These are phyloP conservation scores for Setomelanomma holmii DNA, from an alignment of 2,329 filamentous ascomycete genomes.

Conservation along the genomic window DNA sequence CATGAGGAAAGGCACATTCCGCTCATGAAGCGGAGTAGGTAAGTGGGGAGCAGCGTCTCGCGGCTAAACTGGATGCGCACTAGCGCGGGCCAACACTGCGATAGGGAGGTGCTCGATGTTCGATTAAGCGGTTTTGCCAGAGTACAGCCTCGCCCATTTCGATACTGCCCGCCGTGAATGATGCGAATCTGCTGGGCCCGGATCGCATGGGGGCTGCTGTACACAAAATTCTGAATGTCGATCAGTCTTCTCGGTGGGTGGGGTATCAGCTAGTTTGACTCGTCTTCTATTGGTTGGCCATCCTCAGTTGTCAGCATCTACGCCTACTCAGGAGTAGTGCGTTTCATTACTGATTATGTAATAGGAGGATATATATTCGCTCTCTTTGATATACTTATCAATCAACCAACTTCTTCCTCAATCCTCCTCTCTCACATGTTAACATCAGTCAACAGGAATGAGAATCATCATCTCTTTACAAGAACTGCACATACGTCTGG, in stretches of 20 bases:
- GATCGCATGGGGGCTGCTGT: background rate
- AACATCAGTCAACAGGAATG: background rate
- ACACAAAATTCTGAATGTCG: background rate
- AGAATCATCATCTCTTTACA: background rate
- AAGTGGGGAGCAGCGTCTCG: background rate
- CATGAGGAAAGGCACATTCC: background rate
- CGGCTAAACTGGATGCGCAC: background rate
- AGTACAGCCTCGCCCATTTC: slow-evolving; percentile 53
- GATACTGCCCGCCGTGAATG: slow-evolving; percentile 69
- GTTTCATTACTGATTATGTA: too few species aligned
- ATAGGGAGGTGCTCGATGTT: slow-evolving; percentile 12
- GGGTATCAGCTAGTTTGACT: background rate
- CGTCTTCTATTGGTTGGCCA: background rate
- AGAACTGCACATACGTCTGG: background rate
- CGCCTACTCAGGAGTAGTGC: too few species aligned
- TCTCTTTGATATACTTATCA: too few species aligned
- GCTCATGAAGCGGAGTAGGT: background rate
- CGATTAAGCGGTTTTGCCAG: slow-evolving; percentile 60
- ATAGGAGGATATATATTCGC: too few species aligned
- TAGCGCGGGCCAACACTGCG: too few species aligned
- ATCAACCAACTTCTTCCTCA: too few species aligned
- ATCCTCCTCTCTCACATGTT: too few species aligned
- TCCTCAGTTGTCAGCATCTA: too few species aligned
- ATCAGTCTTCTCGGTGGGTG: background rate
- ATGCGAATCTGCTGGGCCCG: slow-evolving; percentile 1